These are phyloP conservation scores for Phialophora verrucosa DNA, from an alignment of 2,329 filamentous ascomycete species.

Conservation along the genomic window DNA sequence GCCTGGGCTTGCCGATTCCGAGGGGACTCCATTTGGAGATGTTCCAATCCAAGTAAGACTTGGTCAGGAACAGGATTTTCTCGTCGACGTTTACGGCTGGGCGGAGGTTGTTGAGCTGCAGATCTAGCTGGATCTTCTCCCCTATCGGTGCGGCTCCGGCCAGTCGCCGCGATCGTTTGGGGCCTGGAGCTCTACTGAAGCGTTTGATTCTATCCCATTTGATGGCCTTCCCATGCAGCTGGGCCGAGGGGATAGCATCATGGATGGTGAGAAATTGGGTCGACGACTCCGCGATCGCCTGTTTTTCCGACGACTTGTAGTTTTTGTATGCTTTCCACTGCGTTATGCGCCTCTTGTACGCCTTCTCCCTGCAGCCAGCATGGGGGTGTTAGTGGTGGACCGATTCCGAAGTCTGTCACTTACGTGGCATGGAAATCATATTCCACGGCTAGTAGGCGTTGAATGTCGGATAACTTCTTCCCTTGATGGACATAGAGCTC, in stretches of 20 bases:
- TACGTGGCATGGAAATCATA: constrained; percentile 23
- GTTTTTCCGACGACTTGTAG: constrained; percentile 17
- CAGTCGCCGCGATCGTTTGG: constrained; percentile 3
- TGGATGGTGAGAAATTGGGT: not conserved
- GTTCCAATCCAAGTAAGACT: constrained; percentile 24
- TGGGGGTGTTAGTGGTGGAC: not conserved
- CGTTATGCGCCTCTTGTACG: constrained; percentile 21
- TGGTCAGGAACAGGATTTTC: constrained; percentile 18
- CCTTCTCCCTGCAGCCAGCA: constrained; percentile 16
- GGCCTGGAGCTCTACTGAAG: constrained; percentile 11
- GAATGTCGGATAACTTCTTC: constrained; percentile 18
- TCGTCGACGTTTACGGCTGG: constrained; percentile 11
- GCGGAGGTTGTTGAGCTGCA: constrained; percentile 5
- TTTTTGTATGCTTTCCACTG: constrained; percentile 22
- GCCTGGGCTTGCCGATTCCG: constrained; percentile 7
- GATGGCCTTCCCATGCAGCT: constrained; percentile 16
- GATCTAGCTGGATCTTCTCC: constrained; percentile 18
- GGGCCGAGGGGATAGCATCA: not conserved
- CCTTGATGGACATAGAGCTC: constrained; percentile 22
- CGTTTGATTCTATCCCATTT: constrained; percentile 24
- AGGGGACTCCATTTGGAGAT: constrained; percentile 16
- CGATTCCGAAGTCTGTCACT: not conserved
- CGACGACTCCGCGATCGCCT: constrained; percentile 9
- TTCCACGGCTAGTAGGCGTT: constrained; percentile 13
- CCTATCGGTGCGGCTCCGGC: constrained; percentile 13